Percentiles rank a stretch among this genome's conserved stretches.
phyloP scores from a whole-genome alignment of 2,329 filamentous ascomycete genomes.

The Ophidiomyces ophidiicola region DNA sequence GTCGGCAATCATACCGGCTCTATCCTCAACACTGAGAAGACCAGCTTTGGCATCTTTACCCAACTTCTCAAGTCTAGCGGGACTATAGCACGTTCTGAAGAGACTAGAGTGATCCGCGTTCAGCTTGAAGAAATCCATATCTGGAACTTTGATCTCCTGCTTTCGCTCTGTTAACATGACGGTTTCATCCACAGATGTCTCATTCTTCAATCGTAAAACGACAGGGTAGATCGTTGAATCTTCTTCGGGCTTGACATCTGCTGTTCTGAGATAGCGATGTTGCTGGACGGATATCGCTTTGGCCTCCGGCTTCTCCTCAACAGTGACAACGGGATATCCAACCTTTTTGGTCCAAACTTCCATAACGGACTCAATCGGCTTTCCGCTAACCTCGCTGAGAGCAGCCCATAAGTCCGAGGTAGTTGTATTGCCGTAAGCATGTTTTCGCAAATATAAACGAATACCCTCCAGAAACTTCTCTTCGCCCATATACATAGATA shows the following conservation, averaged over 20 bases:
- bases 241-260: slow-evolving; percentile 85
- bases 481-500: slow-evolving; percentile 88
- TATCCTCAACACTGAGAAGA: slow-evolving; percentile 73
- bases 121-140: slow-evolving; percentile 85
- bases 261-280: slow-evolving; percentile 86
- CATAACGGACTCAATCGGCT: slow-evolving; percentile 82
- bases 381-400: slow-evolving; percentile 75
- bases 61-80: slow-evolving; percentile 73
- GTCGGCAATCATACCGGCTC: slow-evolving; percentile 89
- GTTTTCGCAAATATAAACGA: slow-evolving; percentile 81
- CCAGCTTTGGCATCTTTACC: slow-evolving; percentile 73
- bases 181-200: slow-evolving; percentile 67
- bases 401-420: slow-evolving; percentile 86
- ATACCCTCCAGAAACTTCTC: slow-evolving; percentile 88
- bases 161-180: slow-evolving; percentile 63
- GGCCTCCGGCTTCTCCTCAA: slow-evolving; percentile 60
- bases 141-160: slow-evolving; percentile 61
- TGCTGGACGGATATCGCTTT: slow-evolving; percentile 78
- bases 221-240: slow-evolving; percentile 80
- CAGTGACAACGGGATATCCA: slow-evolving; percentile 79
- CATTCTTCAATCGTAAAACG: slow-evolving; percentile 72
- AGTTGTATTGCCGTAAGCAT: slow-evolving; percentile 90
- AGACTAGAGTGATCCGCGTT: slow-evolving; percentile 91
- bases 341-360: slow-evolving; percentile 96
- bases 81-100: slow-evolving; percentile 79